Conservation (phyloP, 106 monocot species). For the Platanthera zijinensis region DNA sequence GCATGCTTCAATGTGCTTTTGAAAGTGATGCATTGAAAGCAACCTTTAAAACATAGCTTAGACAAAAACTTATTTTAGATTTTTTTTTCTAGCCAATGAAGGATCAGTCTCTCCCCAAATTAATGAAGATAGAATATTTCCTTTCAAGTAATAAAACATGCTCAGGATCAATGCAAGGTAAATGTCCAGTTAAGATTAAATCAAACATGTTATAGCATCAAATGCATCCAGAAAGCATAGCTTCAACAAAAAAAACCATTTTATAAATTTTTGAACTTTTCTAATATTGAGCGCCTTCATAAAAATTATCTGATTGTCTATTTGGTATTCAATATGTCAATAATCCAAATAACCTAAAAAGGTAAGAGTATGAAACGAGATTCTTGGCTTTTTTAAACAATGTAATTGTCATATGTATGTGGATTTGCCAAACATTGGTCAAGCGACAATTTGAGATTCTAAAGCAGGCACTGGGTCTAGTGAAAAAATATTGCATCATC, state of each 20-base stretch:
- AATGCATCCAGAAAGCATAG: background rate
- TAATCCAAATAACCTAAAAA: background rate
- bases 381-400: background rate
- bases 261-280: background rate
- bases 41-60: background rate
- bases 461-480: too few relatives aligned
- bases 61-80: background rate
- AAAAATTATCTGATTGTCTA: background rate
- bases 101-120: background rate
- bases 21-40: background rate
- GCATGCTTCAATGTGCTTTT: too few relatives aligned
- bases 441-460: too few relatives aligned
- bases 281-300: background rate
- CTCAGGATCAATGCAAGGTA: background rate
- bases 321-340: background rate
- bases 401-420: background rate
- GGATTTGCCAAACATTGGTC: too few relatives aligned
- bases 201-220: background rate
- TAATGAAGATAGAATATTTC: background rate
- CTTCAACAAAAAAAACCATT: background rate
- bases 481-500: too few relatives aligned
- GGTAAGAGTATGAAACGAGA: background rate
- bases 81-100: background rate
- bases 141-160: background rate
- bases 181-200: background rate